Percentiles rank a stretch among this genome's conserved stretches.
Evolutionary conservation across 1,284 basidiomycete genomes (phyloP).

Genomic region (Boletus smithii): DNA sequence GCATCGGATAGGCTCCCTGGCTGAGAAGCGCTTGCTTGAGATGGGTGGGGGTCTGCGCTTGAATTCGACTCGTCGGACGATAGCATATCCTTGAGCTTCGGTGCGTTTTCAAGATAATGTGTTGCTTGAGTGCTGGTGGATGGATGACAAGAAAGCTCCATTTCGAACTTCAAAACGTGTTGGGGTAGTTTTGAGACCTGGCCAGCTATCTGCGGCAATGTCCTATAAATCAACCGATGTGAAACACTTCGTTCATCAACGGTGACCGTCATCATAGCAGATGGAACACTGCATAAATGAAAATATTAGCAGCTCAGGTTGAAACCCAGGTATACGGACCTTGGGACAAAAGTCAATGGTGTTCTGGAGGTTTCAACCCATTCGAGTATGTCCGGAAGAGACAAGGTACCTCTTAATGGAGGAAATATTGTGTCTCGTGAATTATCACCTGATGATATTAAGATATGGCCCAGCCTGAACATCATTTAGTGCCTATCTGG

Average conservation of each 20-base stretch:
- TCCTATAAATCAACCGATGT: slow-evolving; percentile 57
- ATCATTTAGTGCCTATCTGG: slow-evolving; percentile 13
- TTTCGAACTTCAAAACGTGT: slow-evolving; percentile 38
- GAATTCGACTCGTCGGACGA: not conserved
- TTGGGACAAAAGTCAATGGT: slow-evolving; percentile 49
- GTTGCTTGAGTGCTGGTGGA: not conserved
- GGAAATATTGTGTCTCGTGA: slow-evolving; percentile 43
- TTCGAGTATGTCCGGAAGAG: slow-evolving; percentile 43
- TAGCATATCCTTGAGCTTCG: not conserved
- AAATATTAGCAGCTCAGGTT: slow-evolving; percentile 2
- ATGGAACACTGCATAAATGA: slow-evolving; percentile 43
- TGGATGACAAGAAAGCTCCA: slow-evolving; percentile 24
- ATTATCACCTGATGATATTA: slow-evolving; percentile 41
- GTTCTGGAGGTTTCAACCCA: slow-evolving; percentile 43
- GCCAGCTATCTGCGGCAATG: slow-evolving; percentile 23
- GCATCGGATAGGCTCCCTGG: not conserved
- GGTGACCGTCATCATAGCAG: slow-evolving; percentile 36
- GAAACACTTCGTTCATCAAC: slow-evolving; percentile 40
- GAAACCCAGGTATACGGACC: slow-evolving; percentile 37
- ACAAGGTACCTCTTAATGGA: slow-evolving; percentile 47
- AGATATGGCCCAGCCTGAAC: slow-evolving; percentile 54
- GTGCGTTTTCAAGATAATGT: not conserved
- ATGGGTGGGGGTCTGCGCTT: not conserved
- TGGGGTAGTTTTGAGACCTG: slow-evolving; percentile 11
- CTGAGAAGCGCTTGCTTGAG: not conserved